Evolutionary conservation across 352 stramenopile species (phyloP).

Genomic region (Phytophthora podocarpi): DNA sequence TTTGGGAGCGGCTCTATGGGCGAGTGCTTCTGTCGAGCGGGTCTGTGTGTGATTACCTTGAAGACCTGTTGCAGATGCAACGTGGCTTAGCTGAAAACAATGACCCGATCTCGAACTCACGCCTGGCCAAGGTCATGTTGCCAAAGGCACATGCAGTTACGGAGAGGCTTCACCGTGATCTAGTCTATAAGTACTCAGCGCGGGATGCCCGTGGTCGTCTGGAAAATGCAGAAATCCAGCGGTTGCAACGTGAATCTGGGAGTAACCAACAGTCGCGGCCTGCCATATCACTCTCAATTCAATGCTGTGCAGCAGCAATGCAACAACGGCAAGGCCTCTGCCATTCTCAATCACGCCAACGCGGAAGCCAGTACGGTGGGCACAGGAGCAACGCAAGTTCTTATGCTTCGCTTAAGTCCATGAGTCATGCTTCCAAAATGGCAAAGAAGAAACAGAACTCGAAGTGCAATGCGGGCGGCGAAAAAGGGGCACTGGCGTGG

Average conservation of each 20-base stretch:
- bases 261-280: not conserved
- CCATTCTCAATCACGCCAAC: not conserved
- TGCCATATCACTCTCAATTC: not conserved
- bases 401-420: not conserved
- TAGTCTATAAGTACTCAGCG: not conserved
- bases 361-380: slow-evolving; percentile 2
- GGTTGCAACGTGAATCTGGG: not conserved
- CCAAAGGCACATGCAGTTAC: not conserved
- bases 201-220: not conserved
- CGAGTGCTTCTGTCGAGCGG: not conserved
- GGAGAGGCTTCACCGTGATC: not conserved
- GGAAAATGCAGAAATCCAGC: not conserved
- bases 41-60: not conserved
- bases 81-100: slow-evolving; percentile 3
- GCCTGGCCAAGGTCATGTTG: not conserved
- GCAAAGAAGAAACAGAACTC: slow-evolving; percentile 6
- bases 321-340: not conserved
- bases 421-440: not conserved
- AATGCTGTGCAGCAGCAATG: not conserved
- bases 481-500: not conserved
- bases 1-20: not conserved
- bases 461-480: not conserved
- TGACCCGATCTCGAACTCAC: slow-evolving; percentile 1
- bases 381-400: not conserved
- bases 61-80: slow-evolving; percentile 5